These are phyloP conservation scores for Flammula alnicola DNA, from an alignment of 1,284 basidiomycete genomes.

Conservation along the genomic window DNA sequence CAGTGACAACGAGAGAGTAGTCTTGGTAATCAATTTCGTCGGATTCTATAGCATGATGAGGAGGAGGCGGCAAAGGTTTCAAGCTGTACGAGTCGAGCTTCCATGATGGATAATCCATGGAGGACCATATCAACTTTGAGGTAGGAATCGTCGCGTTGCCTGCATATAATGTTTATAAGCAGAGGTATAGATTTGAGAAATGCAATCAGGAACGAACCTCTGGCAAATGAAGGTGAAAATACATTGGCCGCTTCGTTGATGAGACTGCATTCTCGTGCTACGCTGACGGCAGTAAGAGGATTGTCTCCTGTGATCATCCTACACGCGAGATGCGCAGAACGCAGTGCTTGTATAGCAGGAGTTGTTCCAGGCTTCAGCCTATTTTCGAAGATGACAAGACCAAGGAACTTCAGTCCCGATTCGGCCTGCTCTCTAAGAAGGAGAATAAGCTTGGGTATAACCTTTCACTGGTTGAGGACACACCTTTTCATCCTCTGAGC, in stretches of 20 bases:
- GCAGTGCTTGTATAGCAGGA: constrained; percentile 89
- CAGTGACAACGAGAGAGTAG: constrained; percentile 92
- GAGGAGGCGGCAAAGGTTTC: constrained; percentile 73
- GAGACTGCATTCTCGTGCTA: constrained; percentile 93
- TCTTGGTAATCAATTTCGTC: constrained; percentile 82
- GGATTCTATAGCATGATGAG: constrained; percentile 67
- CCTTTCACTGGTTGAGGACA: constrained; percentile 20
- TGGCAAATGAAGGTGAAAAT: constrained; percentile 85
- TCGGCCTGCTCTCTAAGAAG: constrained; percentile 88
- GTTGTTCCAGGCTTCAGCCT: constrained; percentile 95
- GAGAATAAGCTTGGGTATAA: constrained; percentile 15
- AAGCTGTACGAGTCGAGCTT: constrained; percentile 90
- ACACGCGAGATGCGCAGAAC: constrained; percentile 90
- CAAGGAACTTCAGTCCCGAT: constrained; percentile 89
- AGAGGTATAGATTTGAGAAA: background rate
- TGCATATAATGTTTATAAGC: constrained; percentile 27
- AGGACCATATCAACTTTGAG: constrained; percentile 88
- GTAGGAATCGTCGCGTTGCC: constrained; percentile 66
- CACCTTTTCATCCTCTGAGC: constrained; percentile 96
- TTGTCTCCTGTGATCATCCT: constrained; percentile 99
- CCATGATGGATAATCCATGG: constrained; percentile 88
- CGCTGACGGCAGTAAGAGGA: constrained; percentile 94
- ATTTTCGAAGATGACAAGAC: constrained; percentile 98
- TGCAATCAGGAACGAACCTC: constrained; percentile 51
- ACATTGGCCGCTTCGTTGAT: constrained; percentile 90